Evolutionary conservation across 495 filamentous ascomycete genomes (phyloP).

Genomic region (Astrothelium subdiscretum): DNA sequence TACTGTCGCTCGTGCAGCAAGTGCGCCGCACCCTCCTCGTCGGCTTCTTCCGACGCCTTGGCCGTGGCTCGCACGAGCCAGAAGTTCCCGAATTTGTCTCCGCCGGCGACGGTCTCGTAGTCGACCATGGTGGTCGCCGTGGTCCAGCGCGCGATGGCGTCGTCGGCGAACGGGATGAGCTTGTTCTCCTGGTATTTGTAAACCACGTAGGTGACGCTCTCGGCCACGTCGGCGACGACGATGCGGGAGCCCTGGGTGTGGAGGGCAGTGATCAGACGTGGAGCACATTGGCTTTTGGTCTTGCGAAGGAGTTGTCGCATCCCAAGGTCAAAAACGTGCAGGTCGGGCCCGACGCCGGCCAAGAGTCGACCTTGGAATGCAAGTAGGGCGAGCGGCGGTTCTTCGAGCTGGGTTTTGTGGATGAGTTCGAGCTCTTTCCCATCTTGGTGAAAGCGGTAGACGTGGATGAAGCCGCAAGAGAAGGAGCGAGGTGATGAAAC

Average conservation of each 20-base stretch:
- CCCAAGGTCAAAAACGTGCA: slow-evolving; percentile 84
- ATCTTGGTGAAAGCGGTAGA: slow-evolving; percentile 82
- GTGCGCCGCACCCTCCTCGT: slow-evolving; percentile 87
- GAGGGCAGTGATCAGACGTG: slow-evolving; percentile 72
- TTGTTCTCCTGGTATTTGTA: slow-evolving; percentile 88
- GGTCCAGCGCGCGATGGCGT: slow-evolving; percentile 78
- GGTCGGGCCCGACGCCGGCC: slow-evolving; percentile 67
- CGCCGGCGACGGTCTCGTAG: slow-evolving; percentile 90
- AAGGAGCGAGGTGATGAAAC: slow-evolving; percentile 60
- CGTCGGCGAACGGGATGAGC: slow-evolving; percentile 85
- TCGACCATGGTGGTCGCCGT: slow-evolving; percentile 86
- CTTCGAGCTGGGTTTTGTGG: slow-evolving; percentile 85
- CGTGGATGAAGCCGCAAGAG: slow-evolving; percentile 73
- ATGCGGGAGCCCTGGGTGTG: slow-evolving; percentile 89
- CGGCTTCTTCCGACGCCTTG: slow-evolving; percentile 75
- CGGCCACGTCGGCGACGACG: slow-evolving; percentile 79
- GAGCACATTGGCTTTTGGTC: slow-evolving; percentile 59
- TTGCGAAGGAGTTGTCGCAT: slow-evolving; percentile 86
- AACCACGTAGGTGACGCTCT: slow-evolving; percentile 81
- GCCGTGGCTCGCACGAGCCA: slow-evolving; percentile 83
- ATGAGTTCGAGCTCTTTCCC: slow-evolving; percentile 84
- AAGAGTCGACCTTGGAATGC: slow-evolving; percentile 80
- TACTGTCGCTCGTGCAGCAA: slow-evolving; percentile 80
- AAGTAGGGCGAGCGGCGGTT: slow-evolving; percentile 78
- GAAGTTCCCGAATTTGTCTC: slow-evolving; percentile 95